Evolutionary conservation across 768 basidiomycete species (phyloP), one percentile per base, ranked within the genome.

Genomic region (Tulasnella sp.): DNA sequence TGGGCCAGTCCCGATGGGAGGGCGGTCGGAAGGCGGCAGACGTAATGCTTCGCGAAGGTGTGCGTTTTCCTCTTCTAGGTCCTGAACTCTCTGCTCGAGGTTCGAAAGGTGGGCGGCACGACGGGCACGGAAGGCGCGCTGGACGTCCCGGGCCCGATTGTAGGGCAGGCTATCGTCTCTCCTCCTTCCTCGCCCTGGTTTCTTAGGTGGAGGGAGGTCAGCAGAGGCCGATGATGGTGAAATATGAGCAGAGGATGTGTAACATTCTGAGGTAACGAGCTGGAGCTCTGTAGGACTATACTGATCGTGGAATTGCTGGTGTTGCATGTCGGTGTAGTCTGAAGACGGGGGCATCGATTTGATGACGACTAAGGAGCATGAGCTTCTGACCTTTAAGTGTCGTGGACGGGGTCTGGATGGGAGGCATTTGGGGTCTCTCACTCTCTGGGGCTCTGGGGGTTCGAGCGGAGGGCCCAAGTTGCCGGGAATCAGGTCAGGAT

Each of bases 21-120:
- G 87, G 79, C 93, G 86, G 81, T 87, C 88, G 77, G 92, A 90
- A 29, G 91, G 91, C 0, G 92, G 91, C 34, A 95, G 84, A 79
- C 88, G 89, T 76, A 94, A 86, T 29, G 89, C 88, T 69, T 89
- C 88, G 64, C 94, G 89, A 69, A 96, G 86, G 79, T 86, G 88
- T 64, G 85, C 85, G 81, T 94, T 95, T 85, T 96, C 94, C 78
- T 90, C 89, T 84, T 96, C 93, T 58, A 96, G 88, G 82, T 92
- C 92, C 71, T 88, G 82, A 58, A 95, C 93, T 81, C 93, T 87
- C 80, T 91, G 82, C 82, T 96, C 94, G 78, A 96, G 84, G 75
- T 91, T 91, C 86, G 91, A 88, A 74, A 96, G 87, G 83, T 96
- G 94, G 76, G 93, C 93, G 78, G 93, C 93, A 80, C 94, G 89